Conservation (phyloP, 2,329 filamentous ascomycete genomes). For the Macrophomina tecta region DNA sequence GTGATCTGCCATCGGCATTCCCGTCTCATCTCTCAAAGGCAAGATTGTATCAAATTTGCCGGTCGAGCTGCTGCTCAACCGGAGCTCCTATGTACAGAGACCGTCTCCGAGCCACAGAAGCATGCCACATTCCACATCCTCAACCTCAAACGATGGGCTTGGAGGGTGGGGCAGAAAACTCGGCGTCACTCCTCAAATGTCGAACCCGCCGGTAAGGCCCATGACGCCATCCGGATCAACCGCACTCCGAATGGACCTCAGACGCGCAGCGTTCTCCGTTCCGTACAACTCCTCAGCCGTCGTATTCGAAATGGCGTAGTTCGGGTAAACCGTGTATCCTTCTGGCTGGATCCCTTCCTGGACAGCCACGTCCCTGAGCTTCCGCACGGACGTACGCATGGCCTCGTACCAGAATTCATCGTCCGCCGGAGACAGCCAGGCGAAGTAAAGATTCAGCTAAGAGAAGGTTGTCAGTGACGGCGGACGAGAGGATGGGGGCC, state of each 20-base stretch:
- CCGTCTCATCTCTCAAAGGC: no score
- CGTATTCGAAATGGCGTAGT: conserved; percentile 17
- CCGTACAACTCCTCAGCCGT: conserved; percentile 7
- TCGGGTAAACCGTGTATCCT: background rate
- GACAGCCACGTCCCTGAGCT: background rate
- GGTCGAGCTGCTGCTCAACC: no score
- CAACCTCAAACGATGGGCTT: no score
- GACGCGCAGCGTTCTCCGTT: background rate
- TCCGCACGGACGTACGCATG: conserved; percentile 8
- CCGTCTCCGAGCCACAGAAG: no score
- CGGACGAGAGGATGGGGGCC: no score
- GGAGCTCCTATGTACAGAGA: no score
- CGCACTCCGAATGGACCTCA: background rate
- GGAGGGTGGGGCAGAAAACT: no score
- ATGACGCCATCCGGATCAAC: conserved; percentile 18
- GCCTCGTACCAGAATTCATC: conserved; percentile 14
- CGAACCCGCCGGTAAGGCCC: background rate
- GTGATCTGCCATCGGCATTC: no score
- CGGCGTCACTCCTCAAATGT: background rate
- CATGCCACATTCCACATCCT: no score
- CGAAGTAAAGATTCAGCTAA: conserved; percentile 14
- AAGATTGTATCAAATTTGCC: no score
- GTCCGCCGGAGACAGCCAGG: conserved; percentile 1
- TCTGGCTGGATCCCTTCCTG: conserved; percentile 6
- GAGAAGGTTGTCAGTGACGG: background rate